phyloP scores from a whole-genome alignment of 257 asterid species.

The Penstemon barbatus region DNA sequence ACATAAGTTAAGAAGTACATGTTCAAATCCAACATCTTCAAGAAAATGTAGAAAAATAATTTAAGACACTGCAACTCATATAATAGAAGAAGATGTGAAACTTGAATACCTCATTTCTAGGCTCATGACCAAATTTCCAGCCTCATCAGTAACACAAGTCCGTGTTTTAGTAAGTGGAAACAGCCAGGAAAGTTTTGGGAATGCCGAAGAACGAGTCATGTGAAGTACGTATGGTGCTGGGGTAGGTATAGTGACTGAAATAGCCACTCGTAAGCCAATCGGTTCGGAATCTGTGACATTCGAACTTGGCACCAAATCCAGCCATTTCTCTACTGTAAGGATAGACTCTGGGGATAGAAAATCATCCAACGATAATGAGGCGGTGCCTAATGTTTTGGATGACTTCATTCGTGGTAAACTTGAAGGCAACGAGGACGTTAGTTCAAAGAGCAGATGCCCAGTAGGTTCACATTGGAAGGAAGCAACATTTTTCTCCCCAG shows the following conservation, averaged over 20 bases:
- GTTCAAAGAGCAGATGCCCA: conserved; percentile 69
- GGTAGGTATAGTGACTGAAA: conserved; percentile 79
- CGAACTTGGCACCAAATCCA: conserved; percentile 69
- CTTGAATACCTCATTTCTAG: conserved; percentile 70
- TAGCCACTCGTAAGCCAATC: conserved; percentile 65
- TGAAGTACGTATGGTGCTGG: conserved; percentile 55
- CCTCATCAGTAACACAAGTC: conserved; percentile 62
- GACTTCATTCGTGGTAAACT: conserved; percentile 42
- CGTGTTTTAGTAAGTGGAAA: conserved; percentile 58
- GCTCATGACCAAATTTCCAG: conserved; percentile 65
- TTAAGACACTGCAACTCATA: conserved; percentile 7
- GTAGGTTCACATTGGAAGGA: conserved; percentile 80
- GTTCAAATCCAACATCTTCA: conserved; percentile 24
- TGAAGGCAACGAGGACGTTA: conserved; percentile 46
- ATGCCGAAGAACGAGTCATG: conserved; percentile 54
- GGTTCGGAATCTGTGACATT: conserved; percentile 47
- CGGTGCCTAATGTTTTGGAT: conserved; percentile 55
- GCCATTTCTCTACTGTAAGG: conserved; percentile 81
- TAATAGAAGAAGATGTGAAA: conserved; percentile 10
- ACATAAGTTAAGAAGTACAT: conserved; percentile 21
- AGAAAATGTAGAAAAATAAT: conserved; percentile 3
- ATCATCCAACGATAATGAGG: conserved; percentile 58
- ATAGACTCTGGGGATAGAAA: conserved; percentile 45
- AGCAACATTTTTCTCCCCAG: conserved; percentile 84
- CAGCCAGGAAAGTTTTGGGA: conserved; percentile 62